Conservation (phyloP, 257 asterid genomes). For the Euphrasia confusa region DNA sequence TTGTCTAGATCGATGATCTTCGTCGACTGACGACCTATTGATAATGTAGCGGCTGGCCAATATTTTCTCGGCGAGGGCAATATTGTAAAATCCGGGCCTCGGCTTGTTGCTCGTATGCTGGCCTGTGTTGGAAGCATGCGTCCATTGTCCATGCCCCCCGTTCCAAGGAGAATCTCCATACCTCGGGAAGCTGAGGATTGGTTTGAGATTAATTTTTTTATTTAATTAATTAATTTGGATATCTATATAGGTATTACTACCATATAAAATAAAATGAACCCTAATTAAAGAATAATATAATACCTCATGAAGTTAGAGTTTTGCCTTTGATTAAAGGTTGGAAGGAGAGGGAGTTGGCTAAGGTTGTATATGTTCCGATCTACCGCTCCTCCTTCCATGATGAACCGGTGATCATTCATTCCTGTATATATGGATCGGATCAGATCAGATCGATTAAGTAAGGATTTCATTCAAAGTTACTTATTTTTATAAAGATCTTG, state of each 20-base stretch:
- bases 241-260: no score
- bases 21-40: no score
- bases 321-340: constrained; percentile 42
- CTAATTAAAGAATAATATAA: not conserved
- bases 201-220: no score
- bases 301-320: constrained; percentile 45
- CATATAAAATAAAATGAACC: constrained; percentile 14
- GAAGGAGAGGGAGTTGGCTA: constrained; percentile 59
- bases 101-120: constrained; percentile 28
- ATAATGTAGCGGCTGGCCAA: constrained; percentile 23
- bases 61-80: constrained; percentile 29
- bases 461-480: no score
- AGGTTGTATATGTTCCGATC: constrained; percentile 60
- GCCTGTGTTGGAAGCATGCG: constrained; percentile 29
- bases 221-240: not conserved
- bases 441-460: no score
- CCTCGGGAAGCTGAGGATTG: constrained; percentile 25
- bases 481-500: no score
- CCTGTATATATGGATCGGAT: constrained; percentile 24
- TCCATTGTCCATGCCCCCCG: constrained; percentile 47
- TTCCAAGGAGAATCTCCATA: constrained; percentile 51
- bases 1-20: constrained; percentile 30
- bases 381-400: constrained; percentile 37
- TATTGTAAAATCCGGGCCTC: constrained; percentile 27
- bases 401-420: constrained; percentile 34